Base-by-base conservation (phyloP, 257 asterid genomes). In the Orobanche coerulescens region DNA sequence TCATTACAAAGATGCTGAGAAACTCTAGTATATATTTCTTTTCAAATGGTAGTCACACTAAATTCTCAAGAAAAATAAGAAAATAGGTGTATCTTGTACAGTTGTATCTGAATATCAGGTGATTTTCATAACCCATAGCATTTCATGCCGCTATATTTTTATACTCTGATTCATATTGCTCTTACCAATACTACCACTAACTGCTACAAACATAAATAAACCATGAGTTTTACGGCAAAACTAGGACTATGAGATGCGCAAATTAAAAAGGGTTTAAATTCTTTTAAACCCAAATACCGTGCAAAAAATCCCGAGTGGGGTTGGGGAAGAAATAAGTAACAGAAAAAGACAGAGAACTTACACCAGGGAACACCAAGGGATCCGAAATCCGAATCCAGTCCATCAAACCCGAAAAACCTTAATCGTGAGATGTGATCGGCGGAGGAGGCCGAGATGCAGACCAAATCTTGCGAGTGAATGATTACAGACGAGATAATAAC, bases 321-420 rank as follows among this genome's bases (percentile, higher is more conserved):
- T 20, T 5, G 50, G 50, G 57, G 30, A 43, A 46, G 20, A 53
- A 53, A 15, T 16, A 11, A 6, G 18, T 2, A 10, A 48, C 25
- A 11, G 28, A 20, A 5, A 52, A 19, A 22, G 11, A 11, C 4
- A 59, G 11, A 46, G 65, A 39, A 63, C 95, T 78, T 84, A 93
- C 99, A 93, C 94, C 95, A 93, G 75, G 97, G 97, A 70, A 93
- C 97, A 28, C 99, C 99, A 26, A 93, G 95, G 72, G 89, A 81
- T 75, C 94, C 97, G 61, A 89, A 93, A 73, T 93, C 97, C 15
- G 99, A 81, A 48, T 84, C 95, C 43, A 78, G 76, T 3, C 74
- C 88, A 36, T 88, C 94, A 55, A 84, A 86, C 4, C 96, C 95
- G 64, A 88, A 84, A 55, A 89, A 92, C 55, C 82, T 78, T 67